Evolutionary conservation across 1,139 yeast genomes (phyloP), one percentile per base, ranked within the genome.

Genomic region (Debaryomycetaceae sp.): DNA sequence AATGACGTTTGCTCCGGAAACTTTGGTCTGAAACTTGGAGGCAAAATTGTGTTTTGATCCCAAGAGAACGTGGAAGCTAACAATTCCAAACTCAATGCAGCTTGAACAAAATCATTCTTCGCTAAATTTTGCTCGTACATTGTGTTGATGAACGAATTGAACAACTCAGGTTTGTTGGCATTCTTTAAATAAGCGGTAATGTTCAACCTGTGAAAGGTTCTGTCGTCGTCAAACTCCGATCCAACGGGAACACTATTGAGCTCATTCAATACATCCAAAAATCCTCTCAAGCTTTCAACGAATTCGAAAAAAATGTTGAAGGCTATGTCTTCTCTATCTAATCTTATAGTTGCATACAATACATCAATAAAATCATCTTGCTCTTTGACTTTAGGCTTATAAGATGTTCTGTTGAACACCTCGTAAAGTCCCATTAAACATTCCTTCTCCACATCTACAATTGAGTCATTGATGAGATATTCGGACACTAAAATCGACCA

Each of bases 201-300:
- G 56, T 84, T 86, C 57, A 89, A 73, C 49, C 83, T 81, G 59
- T 86, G 87, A 78, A 87, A 85, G 3, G 90, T 84, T 59, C 96
- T 74, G 62, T 89, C 96, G 58, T 87, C 95, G 55, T 86, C 93
- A 63, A 85, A 89, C 56, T 89, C 96, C 40, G 84, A 83, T 20
- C 91, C 93, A 42, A 77, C 78, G 20, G 97, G 96, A 46, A 89
- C 88, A 52, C 80, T 78, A 53, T 80, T 79, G 55, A 86, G 78
- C 56, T 87, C 89, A 49, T 82, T 75, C 57, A 87, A 74, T 22
- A 83, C 80, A 44, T 77, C 79, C 49, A 88, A 66, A 63, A 88
- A 87, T 33, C 81, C 84, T 34, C 81, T 63, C 37, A 87, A 60
- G 45, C 79, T 82, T 47, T 76, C 77, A 48, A 84, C 70, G 45